A percentile compares a stretch with the other conserved stretches of the same genome.
Evolutionary conservation across 805 yeast species (phyloP).

Genomic region (Yamadazyma olivae): DNA sequence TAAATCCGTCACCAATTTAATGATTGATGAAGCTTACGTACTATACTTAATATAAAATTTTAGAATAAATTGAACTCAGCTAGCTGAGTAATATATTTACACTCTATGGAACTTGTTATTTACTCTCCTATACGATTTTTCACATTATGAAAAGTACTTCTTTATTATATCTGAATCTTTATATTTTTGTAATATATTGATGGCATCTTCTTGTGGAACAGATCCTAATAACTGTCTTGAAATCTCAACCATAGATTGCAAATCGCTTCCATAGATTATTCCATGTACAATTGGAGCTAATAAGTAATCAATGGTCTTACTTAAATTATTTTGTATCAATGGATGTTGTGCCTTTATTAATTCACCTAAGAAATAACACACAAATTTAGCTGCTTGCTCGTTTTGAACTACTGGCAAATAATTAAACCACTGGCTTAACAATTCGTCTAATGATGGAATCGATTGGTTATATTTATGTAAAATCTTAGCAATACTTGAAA

Average conservation of each 20-base stretch:
- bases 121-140: not conserved
- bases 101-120: not conserved
- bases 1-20: not conserved
- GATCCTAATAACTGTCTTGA: constrained; percentile 62
- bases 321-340: constrained; percentile 50
- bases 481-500: constrained; percentile 80
- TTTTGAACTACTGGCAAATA: constrained; percentile 82
- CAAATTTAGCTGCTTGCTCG: constrained; percentile 82
- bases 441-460: constrained; percentile 60
- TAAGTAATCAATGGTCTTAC: constrained; percentile 63
- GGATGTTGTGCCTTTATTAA: constrained; percentile 65
- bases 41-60: too few species aligned
- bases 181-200: constrained; percentile 52
- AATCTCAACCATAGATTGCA: constrained; percentile 58
- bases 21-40: not conserved
- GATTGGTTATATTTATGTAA: constrained; percentile 59
- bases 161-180: constrained; percentile 12
- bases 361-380: constrained; percentile 71
- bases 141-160: constrained; percentile 9
- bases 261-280: constrained; percentile 68
- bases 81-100: not conserved
- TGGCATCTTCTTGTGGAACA: constrained; percentile 67
- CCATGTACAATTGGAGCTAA: constrained; percentile 71
- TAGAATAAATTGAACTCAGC: not conserved
- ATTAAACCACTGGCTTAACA: constrained; percentile 73